A percentile compares a stretch with the other conserved stretches of the same genome.
Conservation (phyloP, 2,329 filamentous ascomycete genomes). For the Cladobotryum protrusum region DNA sequence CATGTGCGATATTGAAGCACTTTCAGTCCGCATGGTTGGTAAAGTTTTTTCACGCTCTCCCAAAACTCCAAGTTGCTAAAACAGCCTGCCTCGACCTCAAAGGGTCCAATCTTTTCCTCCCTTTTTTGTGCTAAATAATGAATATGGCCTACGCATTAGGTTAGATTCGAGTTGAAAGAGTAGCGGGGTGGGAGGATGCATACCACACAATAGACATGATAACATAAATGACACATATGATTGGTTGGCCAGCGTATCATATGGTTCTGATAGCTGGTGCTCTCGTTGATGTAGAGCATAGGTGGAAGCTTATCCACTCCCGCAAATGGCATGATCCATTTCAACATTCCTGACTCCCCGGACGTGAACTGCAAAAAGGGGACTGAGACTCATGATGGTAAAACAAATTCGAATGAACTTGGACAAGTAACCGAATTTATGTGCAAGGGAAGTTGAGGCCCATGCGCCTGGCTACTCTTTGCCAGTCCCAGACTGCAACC, state of each 20-base stretch:
- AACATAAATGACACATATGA: no score
- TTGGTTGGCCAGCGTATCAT: not conserved
- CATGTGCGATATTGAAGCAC: conserved; percentile 14
- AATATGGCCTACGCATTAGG: not conserved
- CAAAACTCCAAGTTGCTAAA: not conserved
- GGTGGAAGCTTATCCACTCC: not conserved
- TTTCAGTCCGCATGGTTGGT: conserved; percentile 13
- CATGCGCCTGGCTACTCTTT: conserved; percentile 47
- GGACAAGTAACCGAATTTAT: not conserved
- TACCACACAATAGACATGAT: not conserved
- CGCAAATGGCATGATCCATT: not conserved
- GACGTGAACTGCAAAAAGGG: not conserved
- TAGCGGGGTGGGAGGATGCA: not conserved
- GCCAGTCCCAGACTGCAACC: conserved; percentile 59
- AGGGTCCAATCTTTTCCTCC: not conserved
- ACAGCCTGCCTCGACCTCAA: not conserved
- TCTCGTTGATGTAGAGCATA: not conserved
- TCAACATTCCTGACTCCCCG: not conserved
- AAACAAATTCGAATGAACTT: not conserved
- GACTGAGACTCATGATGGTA: no score
- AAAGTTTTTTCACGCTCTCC: not conserved
- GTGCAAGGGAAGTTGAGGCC: conserved; percentile 51
- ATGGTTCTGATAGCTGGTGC: not conserved
- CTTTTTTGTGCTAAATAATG: not conserved
- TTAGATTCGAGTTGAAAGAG: no score